phyloP scores from a whole-genome alignment of 345 rosid genomes.

The Trapa bicornis region DNA sequence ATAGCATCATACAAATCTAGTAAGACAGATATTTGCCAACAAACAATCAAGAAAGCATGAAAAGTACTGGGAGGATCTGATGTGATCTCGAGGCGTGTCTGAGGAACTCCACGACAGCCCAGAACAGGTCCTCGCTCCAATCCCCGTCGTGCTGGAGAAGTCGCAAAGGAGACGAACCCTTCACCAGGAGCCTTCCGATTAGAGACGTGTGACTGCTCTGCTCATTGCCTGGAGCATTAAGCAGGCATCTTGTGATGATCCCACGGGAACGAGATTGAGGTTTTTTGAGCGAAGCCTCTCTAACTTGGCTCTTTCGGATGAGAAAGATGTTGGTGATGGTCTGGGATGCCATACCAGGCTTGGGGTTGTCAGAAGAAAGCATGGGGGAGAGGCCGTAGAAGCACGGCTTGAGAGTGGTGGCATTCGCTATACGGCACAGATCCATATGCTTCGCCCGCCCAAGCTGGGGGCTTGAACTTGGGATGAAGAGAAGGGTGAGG shows the following conservation, averaged over 20 bases:
- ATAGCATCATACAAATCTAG: not conserved
- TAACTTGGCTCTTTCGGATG: not conserved
- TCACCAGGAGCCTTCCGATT: constrained; percentile 20
- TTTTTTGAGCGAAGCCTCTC: not conserved
- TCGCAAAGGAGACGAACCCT: constrained; percentile 32
- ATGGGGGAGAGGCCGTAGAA: not conserved
- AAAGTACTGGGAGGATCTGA: constrained; percentile 44
- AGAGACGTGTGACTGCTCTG: constrained; percentile 29
- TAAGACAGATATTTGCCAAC: not conserved
- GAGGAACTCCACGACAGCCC: constrained; percentile 49
- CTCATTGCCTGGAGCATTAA: constrained; percentile 4
- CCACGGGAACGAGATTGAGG: not conserved
- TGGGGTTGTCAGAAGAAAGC: not conserved
- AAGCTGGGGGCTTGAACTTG: too few relatives aligned
- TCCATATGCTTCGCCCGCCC: too few relatives aligned
- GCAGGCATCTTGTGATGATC: not conserved
- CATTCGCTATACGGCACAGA: not conserved
- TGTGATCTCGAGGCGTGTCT: constrained; percentile 26
- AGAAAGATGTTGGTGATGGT: not conserved
- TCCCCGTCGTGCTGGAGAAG: constrained; percentile 47
- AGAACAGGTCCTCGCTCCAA: constrained; percentile 52
- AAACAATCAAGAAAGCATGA: not conserved
- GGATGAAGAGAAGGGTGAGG: too few relatives aligned
- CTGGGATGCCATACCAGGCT: not conserved
- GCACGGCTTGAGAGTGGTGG: not conserved